Percentiles rank a stretch among this genome's conserved stretches.
Conservation (phyloP, 371 early-diverging fungal genomes). For the Batrachochytrium dendrobatidis region DNA sequence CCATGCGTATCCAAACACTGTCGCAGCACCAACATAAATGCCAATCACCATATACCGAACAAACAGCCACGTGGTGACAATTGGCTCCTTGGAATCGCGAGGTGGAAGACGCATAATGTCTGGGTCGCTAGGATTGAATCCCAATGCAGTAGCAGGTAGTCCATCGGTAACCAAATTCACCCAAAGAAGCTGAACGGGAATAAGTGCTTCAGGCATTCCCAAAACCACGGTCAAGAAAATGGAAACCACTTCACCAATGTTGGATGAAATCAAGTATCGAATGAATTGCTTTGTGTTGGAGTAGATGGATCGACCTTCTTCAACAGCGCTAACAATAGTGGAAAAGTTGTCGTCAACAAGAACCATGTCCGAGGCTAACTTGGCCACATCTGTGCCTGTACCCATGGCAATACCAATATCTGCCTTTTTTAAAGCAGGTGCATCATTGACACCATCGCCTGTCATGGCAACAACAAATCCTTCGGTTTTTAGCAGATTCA, state of each 20-base stretch:
- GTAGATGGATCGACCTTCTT: constrained; percentile 94
- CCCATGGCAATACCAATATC: constrained; percentile 99
- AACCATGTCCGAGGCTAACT: constrained; percentile 95
- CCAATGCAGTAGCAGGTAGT: constrained; percentile 93
- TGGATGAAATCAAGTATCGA: constrained; percentile 78
- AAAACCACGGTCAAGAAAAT: constrained; percentile 89
- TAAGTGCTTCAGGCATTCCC: constrained; percentile 93
- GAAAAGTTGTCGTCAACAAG: constrained; percentile 96
- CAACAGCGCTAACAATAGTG: constrained; percentile 91
- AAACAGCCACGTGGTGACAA: constrained; percentile 90
- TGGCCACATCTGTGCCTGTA: constrained; percentile 95
- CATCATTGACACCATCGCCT: constrained; percentile 98
- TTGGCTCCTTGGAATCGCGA: constrained; percentile 73
- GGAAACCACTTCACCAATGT: constrained; percentile 77
- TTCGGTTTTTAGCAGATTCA: constrained; percentile 73
- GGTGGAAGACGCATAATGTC: constrained; percentile 92
- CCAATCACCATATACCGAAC: constrained; percentile 86
- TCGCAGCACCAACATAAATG: constrained; percentile 86
- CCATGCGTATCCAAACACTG: constrained; percentile 96
- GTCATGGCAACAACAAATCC: constrained; percentile 97
- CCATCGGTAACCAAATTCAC: constrained; percentile 98
- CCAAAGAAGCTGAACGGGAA: constrained; percentile 96
- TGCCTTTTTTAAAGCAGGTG: constrained; percentile 93
- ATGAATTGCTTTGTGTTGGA: constrained; percentile 97
- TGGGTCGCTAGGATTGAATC: constrained; percentile 93